Conservation (phyloP, 768 basidiomycete species). For the Hericium alpestre region DNA sequence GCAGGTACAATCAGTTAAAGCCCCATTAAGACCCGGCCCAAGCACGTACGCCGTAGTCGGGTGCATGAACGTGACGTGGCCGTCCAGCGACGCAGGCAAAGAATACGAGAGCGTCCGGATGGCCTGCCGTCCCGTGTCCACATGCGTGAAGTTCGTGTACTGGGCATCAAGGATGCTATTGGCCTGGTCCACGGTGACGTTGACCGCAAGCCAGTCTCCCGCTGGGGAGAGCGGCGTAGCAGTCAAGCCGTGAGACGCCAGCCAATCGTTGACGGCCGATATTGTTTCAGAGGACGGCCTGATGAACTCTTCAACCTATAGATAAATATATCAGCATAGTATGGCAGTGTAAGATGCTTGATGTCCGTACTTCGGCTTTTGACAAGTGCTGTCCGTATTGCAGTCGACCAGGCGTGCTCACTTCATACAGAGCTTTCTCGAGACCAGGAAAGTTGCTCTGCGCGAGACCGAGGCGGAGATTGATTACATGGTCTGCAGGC, state of each 20-base stretch:
- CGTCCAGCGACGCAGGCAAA: constrained; percentile 4
- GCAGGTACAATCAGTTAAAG: not conserved
- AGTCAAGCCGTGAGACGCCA: constrained; percentile 7
- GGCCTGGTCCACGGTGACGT: not conserved
- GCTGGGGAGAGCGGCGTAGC: constrained; percentile 5
- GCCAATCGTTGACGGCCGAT: not conserved
- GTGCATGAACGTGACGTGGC: constrained; percentile 11
- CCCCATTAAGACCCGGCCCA: not conserved
- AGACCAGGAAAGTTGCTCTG: not conserved
- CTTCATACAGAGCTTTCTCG: not conserved
- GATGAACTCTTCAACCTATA: not conserved
- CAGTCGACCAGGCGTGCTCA: not conserved
- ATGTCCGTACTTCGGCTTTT: not conserved
- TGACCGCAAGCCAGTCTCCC: constrained; percentile 7
- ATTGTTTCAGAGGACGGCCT: not conserved
- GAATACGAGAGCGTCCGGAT: constrained; percentile 1
- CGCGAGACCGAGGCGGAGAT: not conserved
- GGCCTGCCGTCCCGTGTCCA: constrained; percentile 5
- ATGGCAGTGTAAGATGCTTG: not conserved
- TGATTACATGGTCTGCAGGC: not conserved
- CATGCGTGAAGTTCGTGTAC: not conserved
- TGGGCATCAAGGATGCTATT: not conserved
- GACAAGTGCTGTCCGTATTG: not conserved
- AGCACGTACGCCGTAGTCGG: constrained; percentile 10
- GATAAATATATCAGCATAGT: not conserved